These are phyloP conservation scores for Thelonectria olida DNA, from an alignment of 2,329 filamentous ascomycete species.

Conservation along the genomic window DNA sequence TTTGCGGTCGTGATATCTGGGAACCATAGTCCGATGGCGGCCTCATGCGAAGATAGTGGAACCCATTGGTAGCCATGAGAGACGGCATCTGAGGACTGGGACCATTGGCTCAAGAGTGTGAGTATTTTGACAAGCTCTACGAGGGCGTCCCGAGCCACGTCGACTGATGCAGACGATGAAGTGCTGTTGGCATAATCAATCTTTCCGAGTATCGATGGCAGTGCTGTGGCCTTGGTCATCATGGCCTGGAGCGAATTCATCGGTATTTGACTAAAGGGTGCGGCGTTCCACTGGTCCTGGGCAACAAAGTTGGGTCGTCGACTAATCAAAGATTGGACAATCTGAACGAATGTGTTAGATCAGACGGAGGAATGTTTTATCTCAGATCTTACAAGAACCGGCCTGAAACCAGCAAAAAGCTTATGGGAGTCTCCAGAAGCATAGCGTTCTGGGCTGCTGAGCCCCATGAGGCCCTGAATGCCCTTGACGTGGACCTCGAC, in stretches of 20 bases:
- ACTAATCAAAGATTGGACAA: slow-evolving; percentile 8
- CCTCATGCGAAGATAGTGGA: neutral
- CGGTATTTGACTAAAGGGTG: slow-evolving; percentile 9
- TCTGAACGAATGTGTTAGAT: too few species aligned
- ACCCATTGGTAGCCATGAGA: neutral
- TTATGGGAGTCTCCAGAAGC: slow-evolving; percentile 45
- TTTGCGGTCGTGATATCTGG: slow-evolving; percentile 49
- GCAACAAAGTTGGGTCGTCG: slow-evolving; percentile 16
- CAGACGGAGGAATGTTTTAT: too few species aligned
- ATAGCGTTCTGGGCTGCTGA: slow-evolving; percentile 42
- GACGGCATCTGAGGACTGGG: neutral
- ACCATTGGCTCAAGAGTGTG: neutral
- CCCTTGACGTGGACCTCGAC: slow-evolving; percentile 46
- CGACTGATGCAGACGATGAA: neutral
- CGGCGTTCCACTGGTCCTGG: slow-evolving; percentile 8
- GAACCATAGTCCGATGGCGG: slow-evolving; percentile 39
- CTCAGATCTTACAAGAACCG: slow-evolving; percentile 49
- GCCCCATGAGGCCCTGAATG: slow-evolving; percentile 45
- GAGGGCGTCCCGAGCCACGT: neutral
- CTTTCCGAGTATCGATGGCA: neutral
- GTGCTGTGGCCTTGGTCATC: slow-evolving; percentile 10
- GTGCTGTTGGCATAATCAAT: slow-evolving; percentile 1
- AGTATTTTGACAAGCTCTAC: neutral
- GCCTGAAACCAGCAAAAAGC: slow-evolving; percentile 52
- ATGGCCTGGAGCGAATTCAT: slow-evolving; percentile 15